Evolutionary conservation across 805 yeast genomes (phyloP), one percentile per base, ranked within the genome.

Genomic region (Teunomyces aglyptinius): DNA sequence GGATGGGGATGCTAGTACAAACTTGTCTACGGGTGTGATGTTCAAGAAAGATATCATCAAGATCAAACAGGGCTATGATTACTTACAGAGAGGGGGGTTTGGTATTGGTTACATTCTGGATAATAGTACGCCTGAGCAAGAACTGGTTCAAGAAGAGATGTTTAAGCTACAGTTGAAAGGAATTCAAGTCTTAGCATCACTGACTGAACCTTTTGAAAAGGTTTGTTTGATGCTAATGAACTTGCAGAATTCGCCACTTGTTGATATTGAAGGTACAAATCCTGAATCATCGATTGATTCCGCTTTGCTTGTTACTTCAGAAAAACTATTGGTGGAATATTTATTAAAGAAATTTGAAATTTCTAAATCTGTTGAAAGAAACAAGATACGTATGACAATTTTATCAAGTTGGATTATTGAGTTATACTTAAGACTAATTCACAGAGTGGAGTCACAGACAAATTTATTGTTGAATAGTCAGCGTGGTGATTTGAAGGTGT

Each of bases 321-420:
- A 64, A 31, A 59, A 47, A 38, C 51, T 71, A 10, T 53, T 71
- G 41, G 49, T 68, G 11, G 73, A 64, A 43, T 72, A 70, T 44
- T 53, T 72, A n/a, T 44, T 59, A 26, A 58, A 55, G 5, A 71
- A 70, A 44, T 66, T 63, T 41, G 49, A 51, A 4, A 51, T 52
- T 7, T 58, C 63, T 4, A 61, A 60, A 44, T 51, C 47, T 4
- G 41, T 43, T 5, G 68, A 64, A 24, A 64, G 55, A 35, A 69
- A 63, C 44, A 59, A 53, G 26, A 59, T 69, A 12, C 56, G 61
- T 45, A 67, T 75, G 18, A 68, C 70, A 1, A 71, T 85, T 47
- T 58, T 87, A 12, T 77, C 83, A 10, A 75, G 83, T 51, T 85
- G 90, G 90, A 74, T 85, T 16, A 76, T 82, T 2, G 86, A 85